phyloP scores from a whole-genome alignment of 176 grass and related monocot species.

The Melocanna baccifera region DNA sequence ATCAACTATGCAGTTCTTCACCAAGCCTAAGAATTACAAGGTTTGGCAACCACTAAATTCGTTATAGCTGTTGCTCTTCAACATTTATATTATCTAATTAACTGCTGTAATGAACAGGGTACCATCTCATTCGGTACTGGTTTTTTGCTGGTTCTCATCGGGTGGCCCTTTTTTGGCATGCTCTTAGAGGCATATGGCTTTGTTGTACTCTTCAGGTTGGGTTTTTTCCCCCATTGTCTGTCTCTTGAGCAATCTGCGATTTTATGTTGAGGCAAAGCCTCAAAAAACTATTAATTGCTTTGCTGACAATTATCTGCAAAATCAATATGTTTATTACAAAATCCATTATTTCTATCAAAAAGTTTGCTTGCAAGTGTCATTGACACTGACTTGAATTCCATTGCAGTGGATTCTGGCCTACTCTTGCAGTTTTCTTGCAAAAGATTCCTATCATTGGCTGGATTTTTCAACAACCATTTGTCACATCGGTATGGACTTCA shows the following conservation, averaged over 20 bases:
- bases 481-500: slow-evolving; percentile 68
- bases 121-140: slow-evolving; percentile 93
- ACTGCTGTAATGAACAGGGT: slow-evolving; percentile 58
- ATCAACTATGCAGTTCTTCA: slow-evolving; percentile 99
- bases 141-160: slow-evolving; percentile 85
- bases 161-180: slow-evolving; percentile 94
- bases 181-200: slow-evolving; percentile 96
- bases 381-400: not conserved
- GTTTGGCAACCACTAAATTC: slow-evolving; percentile 28
- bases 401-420: slow-evolving; percentile 96
- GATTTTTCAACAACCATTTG: slow-evolving; percentile 90
- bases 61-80: not conserved
- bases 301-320: not conserved
- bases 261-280: slow-evolving; percentile 3
- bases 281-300: not conserved
- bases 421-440: slow-evolving; percentile 86
- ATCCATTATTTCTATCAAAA: not conserved
- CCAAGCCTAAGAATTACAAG: slow-evolving; percentile 97
- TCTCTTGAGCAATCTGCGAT: not conserved
- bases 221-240: not conserved
- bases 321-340: not conserved
- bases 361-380: not conserved
- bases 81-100: slow-evolving; percentile 2
- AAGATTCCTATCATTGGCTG: slow-evolving; percentile 90
- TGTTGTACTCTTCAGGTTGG: slow-evolving; percentile 89